A percentile compares a stretch with the other conserved stretches of the same genome.
phyloP scores from a whole-genome alignment of 352 stramenopile species.

The Thalassiosira delicatula region DNA sequence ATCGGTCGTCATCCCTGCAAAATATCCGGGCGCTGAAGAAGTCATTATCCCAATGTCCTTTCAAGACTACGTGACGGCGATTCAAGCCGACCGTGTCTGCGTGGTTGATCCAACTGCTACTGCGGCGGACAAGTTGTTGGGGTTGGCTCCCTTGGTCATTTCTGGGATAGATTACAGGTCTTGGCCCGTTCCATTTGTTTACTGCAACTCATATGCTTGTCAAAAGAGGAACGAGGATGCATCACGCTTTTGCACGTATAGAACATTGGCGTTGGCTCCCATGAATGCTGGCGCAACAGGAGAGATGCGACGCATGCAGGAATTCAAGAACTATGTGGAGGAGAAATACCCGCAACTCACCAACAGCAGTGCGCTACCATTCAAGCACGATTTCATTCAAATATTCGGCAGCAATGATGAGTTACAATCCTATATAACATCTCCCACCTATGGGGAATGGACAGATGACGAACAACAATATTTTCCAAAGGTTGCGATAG shows the following conservation, averaged over 20 bases:
- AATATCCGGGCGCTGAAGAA: conserved; percentile 40
- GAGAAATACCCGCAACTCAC: conserved; percentile 50
- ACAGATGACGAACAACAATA: conserved; percentile 42
- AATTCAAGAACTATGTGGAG: conserved; percentile 54
- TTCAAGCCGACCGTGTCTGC: conserved; percentile 53
- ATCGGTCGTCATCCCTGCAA: conserved; percentile 42
- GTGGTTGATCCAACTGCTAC: conserved; percentile 20
- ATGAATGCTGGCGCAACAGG: conserved; percentile 33
- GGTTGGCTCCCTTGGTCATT: conserved; percentile 49
- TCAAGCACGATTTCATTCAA: conserved; percentile 61
- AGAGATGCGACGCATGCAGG: conserved; percentile 29
- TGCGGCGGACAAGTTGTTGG: conserved; percentile 30
- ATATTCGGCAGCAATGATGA: conserved; percentile 56
- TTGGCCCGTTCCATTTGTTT: conserved; percentile 61
- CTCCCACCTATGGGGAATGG: conserved; percentile 43
- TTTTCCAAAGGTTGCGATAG: conserved; percentile 58
- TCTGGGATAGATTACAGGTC: conserved; percentile 41
- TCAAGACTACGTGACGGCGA: conserved; percentile 58
- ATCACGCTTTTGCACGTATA: conserved; percentile 51
- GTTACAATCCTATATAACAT: conserved; percentile 53
- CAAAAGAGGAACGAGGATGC: conserved; percentile 45
- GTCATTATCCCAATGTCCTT: conserved; percentile 56
- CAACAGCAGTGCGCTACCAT: conserved; percentile 40
- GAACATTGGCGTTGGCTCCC: conserved; percentile 54
- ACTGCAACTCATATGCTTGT: conserved; percentile 54